These are phyloP conservation scores for Entonaema liquescens DNA, from an alignment of 495 filamentous ascomycete species.

Conservation along the genomic window DNA sequence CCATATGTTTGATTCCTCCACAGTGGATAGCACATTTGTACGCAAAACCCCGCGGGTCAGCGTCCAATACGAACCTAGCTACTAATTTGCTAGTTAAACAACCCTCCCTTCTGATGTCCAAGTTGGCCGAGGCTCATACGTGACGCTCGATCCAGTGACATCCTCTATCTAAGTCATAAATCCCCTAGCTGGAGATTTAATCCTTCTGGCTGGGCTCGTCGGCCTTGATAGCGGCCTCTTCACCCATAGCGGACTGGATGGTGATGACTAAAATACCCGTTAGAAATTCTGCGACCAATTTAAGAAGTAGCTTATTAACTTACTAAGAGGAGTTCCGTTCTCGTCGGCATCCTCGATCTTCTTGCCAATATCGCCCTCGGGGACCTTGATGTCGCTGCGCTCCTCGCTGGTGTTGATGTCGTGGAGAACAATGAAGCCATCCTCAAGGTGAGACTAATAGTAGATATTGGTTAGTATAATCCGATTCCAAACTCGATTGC, in stretches of 20 bases:
- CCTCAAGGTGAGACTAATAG: constrained; percentile 85
- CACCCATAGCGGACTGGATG: constrained; percentile 93
- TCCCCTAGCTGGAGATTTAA: constrained; percentile 30
- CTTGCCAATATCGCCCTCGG: constrained; percentile 85
- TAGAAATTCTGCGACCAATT: constrained; percentile 21
- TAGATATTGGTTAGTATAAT: constrained; percentile 2
- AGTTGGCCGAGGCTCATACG: constrained; percentile 25
- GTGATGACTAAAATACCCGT: constrained; percentile 74
- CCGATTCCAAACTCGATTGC: neutral
- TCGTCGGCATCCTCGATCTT: constrained; percentile 76
- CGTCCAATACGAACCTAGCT: constrained; percentile 28
- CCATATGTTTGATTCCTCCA: constrained; percentile 26
- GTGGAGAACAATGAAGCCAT: constrained; percentile 86
- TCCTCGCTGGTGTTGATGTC: constrained; percentile 85
- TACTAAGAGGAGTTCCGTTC: constrained; percentile 81
- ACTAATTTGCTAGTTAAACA: constrained; percentile 29
- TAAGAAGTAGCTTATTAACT: constrained; percentile 46
- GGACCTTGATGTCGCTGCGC: constrained; percentile 80
- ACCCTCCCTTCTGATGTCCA: constrained; percentile 31
- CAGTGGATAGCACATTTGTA: constrained; percentile 28
- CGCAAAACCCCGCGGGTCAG: constrained; percentile 21
- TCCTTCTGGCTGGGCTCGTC: constrained; percentile 69
- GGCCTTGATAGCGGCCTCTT: constrained; percentile 90
- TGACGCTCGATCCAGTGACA: constrained; percentile 19
- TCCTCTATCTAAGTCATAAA: constrained; percentile 20